Base-by-base conservation (phyloP, 257 asterid species). In the Henckelia pumila region DNA sequence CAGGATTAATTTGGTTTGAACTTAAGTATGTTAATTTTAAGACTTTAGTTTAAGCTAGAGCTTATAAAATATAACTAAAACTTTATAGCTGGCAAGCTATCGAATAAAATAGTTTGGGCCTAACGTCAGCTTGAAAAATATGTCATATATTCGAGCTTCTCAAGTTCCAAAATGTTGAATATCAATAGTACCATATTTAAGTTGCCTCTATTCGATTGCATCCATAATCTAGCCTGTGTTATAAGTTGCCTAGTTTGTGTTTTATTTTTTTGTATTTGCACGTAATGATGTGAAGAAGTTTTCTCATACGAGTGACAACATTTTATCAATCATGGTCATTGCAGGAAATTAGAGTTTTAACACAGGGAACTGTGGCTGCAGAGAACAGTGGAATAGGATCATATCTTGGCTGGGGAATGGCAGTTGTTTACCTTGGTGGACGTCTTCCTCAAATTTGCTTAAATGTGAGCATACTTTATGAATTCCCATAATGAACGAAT, bases 321-420 rank as follows among this genome's bases (percentile, higher is more conserved):
- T 20, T 37, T 61, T 16, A 32, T 23, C 59, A 33, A 14, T 59
- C 37, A 59, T 53, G 50, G 30, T 29, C 35, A 69, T 59, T 80
- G 71, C 83, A 84, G 93, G 77, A 63, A 40, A 66, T 63, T 8
- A 56, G 33, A 40, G 65, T 56, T 20, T 47, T 78, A 40, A 37
- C 57, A 61, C 63, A 60, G 55, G 63, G 65, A 44, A 71, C 56
- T 49, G 35, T 61, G 70, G 77, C 71, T 60, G 63, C 56, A 28
- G 56, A 68, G 47, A 73, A 58, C 67, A 78, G 72, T 30, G 75
- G 84, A 53, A 25, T 83, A 61, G 96, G 88, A 73, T 60, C 86
- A 20, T 33, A 72, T 56, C 84, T 89, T 71, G 96, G 96, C 70
- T 89, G 96, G 96, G 95, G 88, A 78, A 89, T 89, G 96, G 75